phyloP scores from a whole-genome alignment of 2,329 filamentous ascomycete genomes.

The Colletotrichum liriopes region DNA sequence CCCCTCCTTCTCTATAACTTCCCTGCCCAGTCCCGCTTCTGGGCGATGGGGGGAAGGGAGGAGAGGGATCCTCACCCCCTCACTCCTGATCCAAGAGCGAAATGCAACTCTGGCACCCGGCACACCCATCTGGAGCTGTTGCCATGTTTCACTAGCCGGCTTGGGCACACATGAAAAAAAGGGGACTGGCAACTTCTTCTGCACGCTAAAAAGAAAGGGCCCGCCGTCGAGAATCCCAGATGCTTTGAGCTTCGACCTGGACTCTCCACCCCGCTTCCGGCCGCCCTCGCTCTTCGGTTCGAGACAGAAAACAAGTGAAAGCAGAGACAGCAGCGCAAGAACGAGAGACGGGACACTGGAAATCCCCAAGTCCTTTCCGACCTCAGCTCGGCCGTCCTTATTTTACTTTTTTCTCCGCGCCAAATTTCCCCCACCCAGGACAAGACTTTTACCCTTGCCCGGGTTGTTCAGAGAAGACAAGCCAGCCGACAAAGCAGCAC shows the following conservation, averaged over 20 bases:
- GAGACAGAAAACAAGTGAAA: slow-evolving; percentile 13
- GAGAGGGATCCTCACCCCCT: slow-evolving; percentile 19
- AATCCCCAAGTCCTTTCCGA: slow-evolving; percentile 14
- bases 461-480: slow-evolving; percentile 20
- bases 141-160: slow-evolving; percentile 42
- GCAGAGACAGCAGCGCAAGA: slow-evolving; percentile 20
- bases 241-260: slow-evolving; percentile 40
- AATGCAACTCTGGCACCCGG: slow-evolving; percentile 38
- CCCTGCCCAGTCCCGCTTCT: slow-evolving; percentile 36
- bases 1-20: slow-evolving; percentile 36
- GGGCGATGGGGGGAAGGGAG: neutral
- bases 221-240: slow-evolving; percentile 37
- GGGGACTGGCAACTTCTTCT: slow-evolving; percentile 34
- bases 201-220: slow-evolving; percentile 43
- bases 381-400: slow-evolving; percentile 1
- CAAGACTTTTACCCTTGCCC: slow-evolving; percentile 20
- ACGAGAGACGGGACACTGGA: slow-evolving; percentile 1
- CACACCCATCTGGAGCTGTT: slow-evolving; percentile 17
- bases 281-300: slow-evolving; percentile 28
- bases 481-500: slow-evolving; percentile 27
- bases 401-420: slow-evolving; percentile 10
- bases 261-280: slow-evolving; percentile 41
- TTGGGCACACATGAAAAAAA: slow-evolving; percentile 30
- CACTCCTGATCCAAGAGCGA: slow-evolving; percentile 28
- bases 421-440: slow-evolving; percentile 1